phyloP scores from a whole-genome alignment of 2,329 filamentous ascomycete genomes.

The Geosmithia morbida region DNA sequence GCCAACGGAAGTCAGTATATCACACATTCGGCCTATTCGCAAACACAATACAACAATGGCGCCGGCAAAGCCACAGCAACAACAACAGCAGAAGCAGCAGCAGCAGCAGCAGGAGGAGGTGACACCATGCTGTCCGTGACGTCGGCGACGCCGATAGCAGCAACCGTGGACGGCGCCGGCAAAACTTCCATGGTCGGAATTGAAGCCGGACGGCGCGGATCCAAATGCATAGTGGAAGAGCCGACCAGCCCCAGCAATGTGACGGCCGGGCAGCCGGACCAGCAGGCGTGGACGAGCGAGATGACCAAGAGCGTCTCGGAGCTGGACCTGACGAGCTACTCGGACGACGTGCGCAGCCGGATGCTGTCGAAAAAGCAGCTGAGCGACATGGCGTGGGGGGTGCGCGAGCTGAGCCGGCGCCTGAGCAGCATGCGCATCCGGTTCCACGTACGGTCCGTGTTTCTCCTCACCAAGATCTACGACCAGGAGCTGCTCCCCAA shows the following conservation, averaged over 20 bases:
- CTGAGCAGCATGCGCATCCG: slow-evolving; percentile 72
- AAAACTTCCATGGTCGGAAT: slow-evolving; percentile 6
- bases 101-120: slow-evolving; percentile 4
- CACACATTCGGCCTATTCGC: slow-evolving; percentile 14
- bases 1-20: slow-evolving; percentile 12
- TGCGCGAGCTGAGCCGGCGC: slow-evolving; percentile 76
- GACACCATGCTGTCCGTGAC: slow-evolving; percentile 4
- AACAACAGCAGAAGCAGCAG: too few relatives aligned
- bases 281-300: slow-evolving; percentile 37
- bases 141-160: too few relatives aligned
- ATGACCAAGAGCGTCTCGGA: slow-evolving; percentile 28
- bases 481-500: slow-evolving; percentile 67
- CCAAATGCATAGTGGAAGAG: slow-evolving; percentile 24
- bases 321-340: slow-evolving; percentile 18
- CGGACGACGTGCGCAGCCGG: slow-evolving; percentile 41
- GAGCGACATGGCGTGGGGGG: slow-evolving; percentile 93
- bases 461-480: slow-evolving; percentile 83
- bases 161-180: too few relatives aligned
- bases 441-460: slow-evolving; percentile 69
- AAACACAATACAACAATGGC: too few relatives aligned
- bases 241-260: slow-evolving; percentile 22
- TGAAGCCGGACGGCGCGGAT: slow-evolving; percentile 4
- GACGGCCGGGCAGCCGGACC: slow-evolving; percentile 38
- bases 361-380: slow-evolving; percentile 89
- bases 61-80: too few relatives aligned